Conservation (phyloP, 768 basidiomycete species). For the Psilocybe azurescens region DNA sequence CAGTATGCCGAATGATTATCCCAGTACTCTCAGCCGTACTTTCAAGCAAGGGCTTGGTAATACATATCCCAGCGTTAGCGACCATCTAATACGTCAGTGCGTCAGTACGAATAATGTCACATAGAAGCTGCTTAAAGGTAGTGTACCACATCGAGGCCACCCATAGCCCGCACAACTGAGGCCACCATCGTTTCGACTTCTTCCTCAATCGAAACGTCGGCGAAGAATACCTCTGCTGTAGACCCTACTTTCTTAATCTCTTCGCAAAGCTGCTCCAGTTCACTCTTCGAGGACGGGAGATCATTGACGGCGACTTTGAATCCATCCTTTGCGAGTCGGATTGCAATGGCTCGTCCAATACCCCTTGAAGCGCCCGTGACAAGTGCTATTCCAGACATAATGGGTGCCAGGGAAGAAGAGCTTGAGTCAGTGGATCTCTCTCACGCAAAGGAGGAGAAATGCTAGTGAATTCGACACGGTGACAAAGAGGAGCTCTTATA, state of each 20-base stretch:
- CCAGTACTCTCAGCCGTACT: constrained; percentile 21
- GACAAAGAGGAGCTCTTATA: neutral
- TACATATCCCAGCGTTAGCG: constrained; percentile 47
- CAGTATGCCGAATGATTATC: neutral
- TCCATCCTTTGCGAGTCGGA: constrained; percentile 52
- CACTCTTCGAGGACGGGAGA: constrained; percentile 30
- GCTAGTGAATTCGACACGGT: too few species aligned
- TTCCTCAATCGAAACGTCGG: constrained; percentile 46
- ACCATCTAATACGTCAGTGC: constrained; percentile 37
- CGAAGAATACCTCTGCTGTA: constrained; percentile 26
- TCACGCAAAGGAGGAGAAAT: too few species aligned
- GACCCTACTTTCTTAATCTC: constrained; percentile 36
- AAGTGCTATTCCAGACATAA: constrained; percentile 31
- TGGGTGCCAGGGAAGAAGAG: neutral
- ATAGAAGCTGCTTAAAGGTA: too few species aligned
- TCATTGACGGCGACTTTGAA: constrained; percentile 53
- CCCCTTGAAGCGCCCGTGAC: constrained; percentile 47
- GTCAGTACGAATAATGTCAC: neutral
- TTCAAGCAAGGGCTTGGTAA: constrained; percentile 25
- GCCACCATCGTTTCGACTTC: constrained; percentile 48
- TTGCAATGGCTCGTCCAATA: constrained; percentile 53
- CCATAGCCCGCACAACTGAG: constrained; percentile 37
- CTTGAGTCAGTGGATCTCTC: neutral
- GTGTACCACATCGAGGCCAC: constrained; percentile 50
- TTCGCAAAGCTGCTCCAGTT: constrained; percentile 30